phyloP scores from a whole-genome alignment of 352 stramenopile genomes.

The Phytophthora ramorum region DNA sequence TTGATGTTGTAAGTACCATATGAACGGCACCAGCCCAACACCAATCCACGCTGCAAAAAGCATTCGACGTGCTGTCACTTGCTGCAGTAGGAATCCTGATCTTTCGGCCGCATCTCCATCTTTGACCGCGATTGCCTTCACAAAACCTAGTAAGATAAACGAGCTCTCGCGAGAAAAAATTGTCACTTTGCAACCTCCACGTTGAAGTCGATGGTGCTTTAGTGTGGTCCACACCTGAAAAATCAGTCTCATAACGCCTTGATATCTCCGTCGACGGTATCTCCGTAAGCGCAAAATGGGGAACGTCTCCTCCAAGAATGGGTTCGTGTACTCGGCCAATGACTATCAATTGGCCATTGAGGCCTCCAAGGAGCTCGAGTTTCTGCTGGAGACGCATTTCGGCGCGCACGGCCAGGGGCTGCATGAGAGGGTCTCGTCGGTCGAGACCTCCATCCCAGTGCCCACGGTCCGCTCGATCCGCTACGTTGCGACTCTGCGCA shows the following conservation, averaged over 20 bases:
- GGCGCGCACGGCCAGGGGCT: constrained; percentile 69
- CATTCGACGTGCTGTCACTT: not conserved
- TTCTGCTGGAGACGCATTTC: constrained; percentile 69
- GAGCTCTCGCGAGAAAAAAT: no score
- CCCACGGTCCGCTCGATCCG: constrained; percentile 72
- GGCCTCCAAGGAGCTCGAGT: constrained; percentile 83
- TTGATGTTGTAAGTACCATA: no score
- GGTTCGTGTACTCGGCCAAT: constrained; percentile 58
- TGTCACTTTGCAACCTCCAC: no score
- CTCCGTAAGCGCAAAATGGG: constrained; percentile 18
- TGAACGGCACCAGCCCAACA: not conserved
- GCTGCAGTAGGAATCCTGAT: not conserved
- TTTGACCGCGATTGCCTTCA: no score
- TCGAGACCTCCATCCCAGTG: constrained; percentile 48
- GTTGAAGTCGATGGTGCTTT: not conserved
- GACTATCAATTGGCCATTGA: constrained; percentile 89
- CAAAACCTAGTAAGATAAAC: no score
- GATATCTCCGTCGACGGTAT: no score
- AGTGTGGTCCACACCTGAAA: not conserved
- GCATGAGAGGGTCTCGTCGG: constrained; percentile 75
- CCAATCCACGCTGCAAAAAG: not conserved
- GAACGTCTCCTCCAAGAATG: constrained; percentile 24
- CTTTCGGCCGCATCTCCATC: not conserved
- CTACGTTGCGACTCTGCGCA: constrained; percentile 83
- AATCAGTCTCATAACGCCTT: not conserved